A percentile compares a stretch with the other conserved stretches of the same genome.
These are phyloP conservation scores for Lactuca saligna DNA, from an alignment of 129 eudicot species.

Conservation along the genomic window DNA sequence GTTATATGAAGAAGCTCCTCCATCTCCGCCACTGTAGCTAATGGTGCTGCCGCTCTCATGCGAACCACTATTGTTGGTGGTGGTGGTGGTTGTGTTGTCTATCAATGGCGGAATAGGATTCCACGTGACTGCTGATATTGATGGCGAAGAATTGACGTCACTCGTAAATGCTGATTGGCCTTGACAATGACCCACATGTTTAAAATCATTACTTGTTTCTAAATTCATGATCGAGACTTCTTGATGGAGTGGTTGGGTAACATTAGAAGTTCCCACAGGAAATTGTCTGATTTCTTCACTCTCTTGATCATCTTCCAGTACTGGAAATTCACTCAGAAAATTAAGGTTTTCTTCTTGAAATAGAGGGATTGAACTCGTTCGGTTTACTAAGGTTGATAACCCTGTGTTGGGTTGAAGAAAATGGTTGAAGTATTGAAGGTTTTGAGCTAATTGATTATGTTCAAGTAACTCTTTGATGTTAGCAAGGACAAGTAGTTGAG, in stretches of 20 bases:
- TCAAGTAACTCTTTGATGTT: constrained; percentile 41
- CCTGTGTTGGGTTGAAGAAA: constrained; percentile 29
- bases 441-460: constrained; percentile 40
- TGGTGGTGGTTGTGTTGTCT: constrained; percentile 5
- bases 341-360: constrained; percentile 23
- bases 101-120: constrained; percentile 25
- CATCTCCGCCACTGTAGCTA: constrained; percentile 34
- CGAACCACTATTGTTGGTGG: constrained; percentile 22
- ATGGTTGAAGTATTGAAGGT: constrained; percentile 36
- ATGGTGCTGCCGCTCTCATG: constrained; percentile 27
- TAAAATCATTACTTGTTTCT: constrained; percentile 29
- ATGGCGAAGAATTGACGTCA: constrained; percentile 26
- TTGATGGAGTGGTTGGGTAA: constrained; percentile 47
- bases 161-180: constrained; percentile 31
- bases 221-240: constrained; percentile 40
- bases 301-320: constrained; percentile 18
- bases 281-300: constrained; percentile 19
- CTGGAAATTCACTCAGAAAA: constrained; percentile 17
- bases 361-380: constrained; percentile 14
- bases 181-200: constrained; percentile 20
- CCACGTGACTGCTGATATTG: constrained; percentile 16
- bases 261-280: constrained; percentile 22
- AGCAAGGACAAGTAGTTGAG: constrained; percentile 41
- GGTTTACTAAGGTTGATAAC: constrained; percentile 8
- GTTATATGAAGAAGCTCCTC: constrained; percentile 31